These are phyloP conservation scores for Ophiostoma sp. DNA, from an alignment of 2,329 filamentous ascomycete genomes.

Conservation along the genomic window DNA sequence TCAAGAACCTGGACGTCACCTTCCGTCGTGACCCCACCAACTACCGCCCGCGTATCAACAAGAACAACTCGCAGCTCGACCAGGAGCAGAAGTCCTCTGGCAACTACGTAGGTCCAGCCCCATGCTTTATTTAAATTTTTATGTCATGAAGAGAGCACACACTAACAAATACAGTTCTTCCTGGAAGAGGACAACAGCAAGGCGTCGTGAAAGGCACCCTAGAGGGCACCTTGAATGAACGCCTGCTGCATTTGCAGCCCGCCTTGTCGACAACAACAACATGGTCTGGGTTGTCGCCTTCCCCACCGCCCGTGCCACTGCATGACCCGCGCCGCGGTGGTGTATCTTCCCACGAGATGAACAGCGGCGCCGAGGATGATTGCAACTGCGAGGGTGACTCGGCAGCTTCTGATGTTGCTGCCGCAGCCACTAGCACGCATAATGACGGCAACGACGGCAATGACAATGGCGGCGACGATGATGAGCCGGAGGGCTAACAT, in stretches of 20 bases:
- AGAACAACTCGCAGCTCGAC: conserved; percentile 90
- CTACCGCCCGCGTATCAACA: conserved; percentile 98
- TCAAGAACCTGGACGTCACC: conserved; percentile 95
- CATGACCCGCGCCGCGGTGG: conserved; percentile 23
- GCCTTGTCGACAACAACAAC: not conserved
- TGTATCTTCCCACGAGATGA: conserved; percentile 17
- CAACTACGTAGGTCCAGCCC: conserved; percentile 74
- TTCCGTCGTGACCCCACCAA: conserved; percentile 98
- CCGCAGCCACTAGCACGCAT: not conserved
- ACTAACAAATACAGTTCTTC: conserved; percentile 71
- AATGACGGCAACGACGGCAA: not conserved
- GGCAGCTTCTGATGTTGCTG: not conserved
- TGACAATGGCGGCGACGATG: conserved; percentile 59
- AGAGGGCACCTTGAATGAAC: conserved; percentile 40
- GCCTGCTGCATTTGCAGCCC: not conserved
- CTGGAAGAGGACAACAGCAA: conserved; percentile 70
- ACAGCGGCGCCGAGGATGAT: conserved; percentile 37
- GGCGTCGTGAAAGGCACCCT: conserved; percentile 63
- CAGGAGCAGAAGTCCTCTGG: conserved; percentile 93
- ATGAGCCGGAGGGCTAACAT: conserved; percentile 64
- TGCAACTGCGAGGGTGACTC: conserved; percentile 25
- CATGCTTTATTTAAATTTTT: no score
- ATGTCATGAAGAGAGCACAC: no score
- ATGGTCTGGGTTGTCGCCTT: not conserved
- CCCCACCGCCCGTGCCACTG: not conserved